Conservation (phyloP, 805 yeast genomes). For the Pichia sporocuriosa region DNA sequence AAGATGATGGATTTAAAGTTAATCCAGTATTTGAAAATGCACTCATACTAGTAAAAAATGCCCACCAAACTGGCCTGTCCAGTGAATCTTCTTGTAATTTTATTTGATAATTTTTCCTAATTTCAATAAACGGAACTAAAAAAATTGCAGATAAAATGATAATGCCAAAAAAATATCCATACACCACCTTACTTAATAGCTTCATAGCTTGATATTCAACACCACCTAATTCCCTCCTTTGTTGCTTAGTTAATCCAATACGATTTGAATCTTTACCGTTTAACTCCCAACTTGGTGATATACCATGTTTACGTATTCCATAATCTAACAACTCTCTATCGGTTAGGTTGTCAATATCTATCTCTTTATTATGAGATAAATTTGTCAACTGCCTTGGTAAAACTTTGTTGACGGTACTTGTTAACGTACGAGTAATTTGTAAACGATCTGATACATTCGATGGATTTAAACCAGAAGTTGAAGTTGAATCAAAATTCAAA, state of each 20-base stretch:
- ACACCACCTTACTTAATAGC: conserved; percentile 58
- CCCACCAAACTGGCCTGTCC: conserved; percentile 90
- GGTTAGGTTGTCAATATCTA: too few relatives aligned
- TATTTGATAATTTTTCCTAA: conserved; percentile 34
- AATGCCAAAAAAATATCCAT: conserved; percentile 68
- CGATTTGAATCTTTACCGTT: conserved; percentile 91
- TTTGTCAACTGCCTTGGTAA: too few relatives aligned
- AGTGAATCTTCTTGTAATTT: conserved; percentile 48
- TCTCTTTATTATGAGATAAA: too few relatives aligned
- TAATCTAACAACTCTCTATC: conserved; percentile 26
- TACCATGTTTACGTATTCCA: conserved; percentile 32
- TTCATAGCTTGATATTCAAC: conserved; percentile 91
- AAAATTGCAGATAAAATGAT: conserved; percentile 49
- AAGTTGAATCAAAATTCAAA: too few relatives aligned
- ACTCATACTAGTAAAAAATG: conserved; percentile 72
- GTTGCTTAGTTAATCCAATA: conserved; percentile 73
- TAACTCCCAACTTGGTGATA: conserved; percentile 17
- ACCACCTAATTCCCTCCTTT: conserved; percentile 93
- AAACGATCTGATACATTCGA: too few relatives aligned
- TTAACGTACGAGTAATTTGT: too few relatives aligned
- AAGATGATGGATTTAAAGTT: conserved; percentile 75
- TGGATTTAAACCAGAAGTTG: too few relatives aligned
- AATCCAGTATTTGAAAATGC: conserved; percentile 81
- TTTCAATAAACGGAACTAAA: conserved; percentile 56
- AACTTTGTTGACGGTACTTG: too few relatives aligned